These are phyloP conservation scores for Pyrus betulifolia DNA, from an alignment of 306 rosid genomes.

Conservation along the genomic window DNA sequence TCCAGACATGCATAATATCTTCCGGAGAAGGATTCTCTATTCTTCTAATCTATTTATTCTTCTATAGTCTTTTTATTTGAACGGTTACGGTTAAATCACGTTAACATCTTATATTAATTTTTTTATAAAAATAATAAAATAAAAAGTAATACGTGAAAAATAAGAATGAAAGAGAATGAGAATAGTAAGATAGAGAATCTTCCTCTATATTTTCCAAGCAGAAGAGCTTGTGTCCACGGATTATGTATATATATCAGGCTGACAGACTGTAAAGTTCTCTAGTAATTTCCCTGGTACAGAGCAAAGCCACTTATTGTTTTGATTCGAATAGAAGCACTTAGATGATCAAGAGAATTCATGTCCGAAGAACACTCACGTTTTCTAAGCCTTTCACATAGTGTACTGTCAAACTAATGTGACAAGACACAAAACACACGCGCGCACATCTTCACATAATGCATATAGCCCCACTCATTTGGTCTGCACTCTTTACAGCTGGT, in stretches of 20 bases:
- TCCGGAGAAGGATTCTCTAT: too few species aligned
- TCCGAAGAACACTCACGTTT: neutral
- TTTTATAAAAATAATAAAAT: too few species aligned
- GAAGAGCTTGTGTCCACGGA: neutral
- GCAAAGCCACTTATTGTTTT: neutral
- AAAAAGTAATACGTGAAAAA: too few species aligned
- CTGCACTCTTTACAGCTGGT: neutral
- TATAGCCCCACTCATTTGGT: neutral
- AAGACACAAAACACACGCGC: neutral
- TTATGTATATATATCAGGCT: too few species aligned
- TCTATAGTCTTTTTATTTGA: too few species aligned
- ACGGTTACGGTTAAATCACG: too few species aligned
- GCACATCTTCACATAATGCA: neutral
- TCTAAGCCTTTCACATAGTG: neutral
- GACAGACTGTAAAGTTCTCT: neutral
- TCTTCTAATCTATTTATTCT: too few species aligned
- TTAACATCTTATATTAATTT: too few species aligned
- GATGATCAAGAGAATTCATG: neutral
- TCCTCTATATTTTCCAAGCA: neutral
- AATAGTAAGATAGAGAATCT: too few species aligned
- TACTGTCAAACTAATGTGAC: neutral
- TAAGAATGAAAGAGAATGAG: too few species aligned
- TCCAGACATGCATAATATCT: neutral
- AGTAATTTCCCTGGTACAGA: too few species aligned
- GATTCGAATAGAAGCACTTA: neutral